Evolutionary conservation across 164 flowering plant genomes (phyloP).

Genomic region (Chimonanthus praecox): DNA sequence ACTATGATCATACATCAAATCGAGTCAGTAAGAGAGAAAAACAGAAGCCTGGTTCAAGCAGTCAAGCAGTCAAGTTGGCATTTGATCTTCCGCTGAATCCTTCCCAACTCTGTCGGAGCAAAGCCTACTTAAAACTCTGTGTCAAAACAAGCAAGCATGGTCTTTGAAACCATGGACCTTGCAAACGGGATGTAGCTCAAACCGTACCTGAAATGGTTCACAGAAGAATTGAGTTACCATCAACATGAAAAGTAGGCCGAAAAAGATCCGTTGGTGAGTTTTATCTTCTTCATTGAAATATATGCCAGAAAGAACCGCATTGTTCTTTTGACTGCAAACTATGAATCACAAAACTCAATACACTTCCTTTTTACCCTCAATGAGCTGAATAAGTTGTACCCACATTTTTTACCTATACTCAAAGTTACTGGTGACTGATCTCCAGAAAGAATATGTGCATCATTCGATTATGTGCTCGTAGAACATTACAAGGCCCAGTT

Average conservation of each 20-base stretch:
- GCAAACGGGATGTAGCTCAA: constrained; percentile 96
- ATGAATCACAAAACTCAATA: too few relatives aligned
- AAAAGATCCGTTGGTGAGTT: too few relatives aligned
- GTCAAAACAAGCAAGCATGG: constrained; percentile 71
- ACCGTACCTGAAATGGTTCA: constrained; percentile 61
- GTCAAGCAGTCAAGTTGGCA: neutral
- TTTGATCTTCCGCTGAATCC: neutral
- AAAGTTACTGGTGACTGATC: too few relatives aligned
- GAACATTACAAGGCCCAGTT: too few relatives aligned
- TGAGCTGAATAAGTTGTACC: too few relatives aligned
- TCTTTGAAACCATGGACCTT: constrained; percentile 71
- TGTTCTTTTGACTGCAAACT: too few relatives aligned
- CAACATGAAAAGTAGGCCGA: neutral
- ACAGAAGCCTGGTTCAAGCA: neutral
- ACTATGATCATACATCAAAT: neutral
- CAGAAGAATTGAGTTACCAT: neutral
- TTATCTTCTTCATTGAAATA: too few relatives aligned
- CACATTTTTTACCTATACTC: too few relatives aligned
- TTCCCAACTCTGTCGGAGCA: neutral
- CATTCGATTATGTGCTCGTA: too few relatives aligned
- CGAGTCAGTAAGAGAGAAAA: neutral
- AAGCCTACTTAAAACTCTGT: constrained; percentile 60
- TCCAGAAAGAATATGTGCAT: too few relatives aligned
- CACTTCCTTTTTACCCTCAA: too few relatives aligned
- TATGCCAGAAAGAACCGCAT: too few relatives aligned